A percentile compares a stretch with the other conserved stretches of the same genome.
Conservation (phyloP, 306 rosid genomes). For the Pterocarpus macrocarpus region DNA sequence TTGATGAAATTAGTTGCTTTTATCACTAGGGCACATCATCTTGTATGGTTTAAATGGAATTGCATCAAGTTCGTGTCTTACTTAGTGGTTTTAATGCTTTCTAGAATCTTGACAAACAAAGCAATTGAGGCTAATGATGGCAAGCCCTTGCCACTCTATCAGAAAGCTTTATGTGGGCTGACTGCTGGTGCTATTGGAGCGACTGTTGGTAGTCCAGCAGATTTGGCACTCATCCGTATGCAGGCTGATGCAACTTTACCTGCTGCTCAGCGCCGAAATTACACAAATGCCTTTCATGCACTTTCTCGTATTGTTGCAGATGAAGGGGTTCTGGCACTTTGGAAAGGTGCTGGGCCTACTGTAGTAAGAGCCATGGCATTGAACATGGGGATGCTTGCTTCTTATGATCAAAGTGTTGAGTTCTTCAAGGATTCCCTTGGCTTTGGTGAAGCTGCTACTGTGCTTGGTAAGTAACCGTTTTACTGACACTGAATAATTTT, state of each 20-base stretch:
- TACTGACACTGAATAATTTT: not conserved
- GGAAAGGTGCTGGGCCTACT: constrained; percentile 99
- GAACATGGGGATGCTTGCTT: constrained; percentile 99
- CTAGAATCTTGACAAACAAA: constrained; percentile 83
- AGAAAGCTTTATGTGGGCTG: constrained; percentile 96
- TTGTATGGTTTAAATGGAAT: constrained; percentile 10
- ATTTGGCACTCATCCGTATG: constrained; percentile 97
- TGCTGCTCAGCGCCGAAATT: constrained; percentile 87
- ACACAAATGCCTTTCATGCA: constrained; percentile 96
- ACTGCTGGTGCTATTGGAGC: constrained; percentile 99
- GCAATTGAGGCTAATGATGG: constrained; percentile 98
- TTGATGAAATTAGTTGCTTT: constrained; percentile 3
- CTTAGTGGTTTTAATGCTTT: not conserved
- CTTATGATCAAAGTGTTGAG: constrained; percentile 96
- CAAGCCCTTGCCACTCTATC: constrained; percentile 97
- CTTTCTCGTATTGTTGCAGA: constrained; percentile 83
- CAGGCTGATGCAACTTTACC: constrained; percentile 98
- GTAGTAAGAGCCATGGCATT: constrained; percentile 99
- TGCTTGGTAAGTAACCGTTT: constrained; percentile 63
- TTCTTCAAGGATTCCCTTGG: constrained; percentile 90
- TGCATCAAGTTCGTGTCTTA: not conserved
- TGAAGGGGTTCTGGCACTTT: constrained; percentile 93
- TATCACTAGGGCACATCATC: not conserved
- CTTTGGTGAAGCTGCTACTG: constrained; percentile 83
- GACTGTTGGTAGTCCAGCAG: constrained; percentile 91